phyloP scores from a whole-genome alignment of 129 eudicot species.

The Arctium lappa region DNA sequence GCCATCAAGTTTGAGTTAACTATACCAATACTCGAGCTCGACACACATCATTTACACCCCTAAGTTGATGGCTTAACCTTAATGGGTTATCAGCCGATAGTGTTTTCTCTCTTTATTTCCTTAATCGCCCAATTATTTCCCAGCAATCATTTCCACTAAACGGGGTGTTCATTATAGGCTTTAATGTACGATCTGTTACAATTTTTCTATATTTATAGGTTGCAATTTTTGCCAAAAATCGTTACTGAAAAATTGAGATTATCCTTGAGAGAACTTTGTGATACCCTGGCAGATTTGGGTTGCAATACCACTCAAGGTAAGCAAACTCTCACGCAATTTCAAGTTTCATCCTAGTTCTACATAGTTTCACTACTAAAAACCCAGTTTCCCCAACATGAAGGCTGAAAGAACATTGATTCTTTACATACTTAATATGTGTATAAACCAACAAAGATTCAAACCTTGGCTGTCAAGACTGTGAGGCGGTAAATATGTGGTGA shows the following conservation, averaged over 20 bases:
- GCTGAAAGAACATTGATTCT: neutral
- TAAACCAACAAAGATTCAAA: slow-evolving; percentile 22
- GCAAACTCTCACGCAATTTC: neutral
- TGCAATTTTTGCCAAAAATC: neutral
- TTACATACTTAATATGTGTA: neutral
- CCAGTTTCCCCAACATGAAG: neutral
- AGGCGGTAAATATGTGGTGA: slow-evolving; percentile 64
- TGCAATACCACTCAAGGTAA: no score
- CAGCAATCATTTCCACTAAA: no score
- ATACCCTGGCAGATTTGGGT: neutral
- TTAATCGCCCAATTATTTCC: no score
- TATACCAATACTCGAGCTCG: no score
- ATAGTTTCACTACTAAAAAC: no score
- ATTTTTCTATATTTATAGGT: neutral
- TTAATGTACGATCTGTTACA: no score
- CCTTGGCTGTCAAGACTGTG: slow-evolving; percentile 79
- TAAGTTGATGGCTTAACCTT: no score
- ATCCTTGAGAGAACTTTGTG: neutral
- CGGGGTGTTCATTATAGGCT: no score
- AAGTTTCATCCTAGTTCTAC: neutral
- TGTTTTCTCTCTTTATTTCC: no score
- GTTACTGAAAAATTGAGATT: neutral
- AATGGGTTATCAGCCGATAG: no score
- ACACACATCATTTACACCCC: no score
- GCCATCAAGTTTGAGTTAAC: no score